Conservation (phyloP, 148 eudicot species). For the Polygonum aviculare region DNA sequence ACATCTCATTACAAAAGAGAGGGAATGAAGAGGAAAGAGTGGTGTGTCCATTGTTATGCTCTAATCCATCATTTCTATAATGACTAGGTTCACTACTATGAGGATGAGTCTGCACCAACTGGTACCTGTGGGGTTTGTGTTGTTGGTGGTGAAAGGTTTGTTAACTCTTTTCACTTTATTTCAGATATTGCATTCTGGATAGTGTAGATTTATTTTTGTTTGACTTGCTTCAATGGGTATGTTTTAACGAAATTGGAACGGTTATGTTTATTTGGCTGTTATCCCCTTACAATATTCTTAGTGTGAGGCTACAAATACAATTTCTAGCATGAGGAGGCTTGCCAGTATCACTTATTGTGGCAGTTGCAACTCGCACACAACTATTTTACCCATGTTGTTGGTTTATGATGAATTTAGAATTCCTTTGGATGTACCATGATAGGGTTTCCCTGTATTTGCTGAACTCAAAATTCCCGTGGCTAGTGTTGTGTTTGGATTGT, state of each 20-base stretch:
- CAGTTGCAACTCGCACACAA: neutral
- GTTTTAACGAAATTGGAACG: neutral
- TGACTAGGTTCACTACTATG: constrained; percentile 75
- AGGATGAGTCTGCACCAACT: constrained; percentile 76
- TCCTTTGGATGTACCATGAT: neutral
- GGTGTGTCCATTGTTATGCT: neutral
- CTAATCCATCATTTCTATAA: neutral
- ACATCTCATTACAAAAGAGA: neutral
- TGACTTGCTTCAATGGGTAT: neutral
- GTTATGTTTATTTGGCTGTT: neutral
- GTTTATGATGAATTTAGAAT: neutral
- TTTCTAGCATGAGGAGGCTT: neutral
- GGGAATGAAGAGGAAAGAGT: neutral
- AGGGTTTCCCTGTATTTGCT: no score
- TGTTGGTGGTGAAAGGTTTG: constrained; percentile 90
- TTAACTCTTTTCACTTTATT: constrained; percentile 4
- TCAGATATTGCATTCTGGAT: neutral
- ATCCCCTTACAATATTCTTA: neutral
- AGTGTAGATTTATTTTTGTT: neutral
- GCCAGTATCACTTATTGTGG: neutral
- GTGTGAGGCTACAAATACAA: neutral
- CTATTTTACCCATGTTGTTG: neutral
- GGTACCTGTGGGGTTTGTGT: constrained; percentile 97
- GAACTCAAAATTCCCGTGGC: no score
- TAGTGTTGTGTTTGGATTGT: no score